These are phyloP conservation scores for Mimosa bimucronata DNA, from an alignment of 306 rosid species.

Conservation along the genomic window DNA sequence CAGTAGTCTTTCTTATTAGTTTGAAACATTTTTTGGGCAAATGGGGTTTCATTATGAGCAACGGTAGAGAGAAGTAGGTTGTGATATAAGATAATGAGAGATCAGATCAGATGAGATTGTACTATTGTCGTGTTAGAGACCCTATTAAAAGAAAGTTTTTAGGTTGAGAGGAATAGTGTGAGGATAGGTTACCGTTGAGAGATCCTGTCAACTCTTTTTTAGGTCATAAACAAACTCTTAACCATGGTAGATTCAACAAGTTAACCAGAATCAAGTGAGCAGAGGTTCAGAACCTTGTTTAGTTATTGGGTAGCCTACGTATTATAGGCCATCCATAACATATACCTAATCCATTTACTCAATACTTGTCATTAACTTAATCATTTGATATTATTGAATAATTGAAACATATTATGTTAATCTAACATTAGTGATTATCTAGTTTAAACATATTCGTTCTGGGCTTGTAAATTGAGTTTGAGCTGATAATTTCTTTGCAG, in stretches of 20 bases:
- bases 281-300: not conserved
- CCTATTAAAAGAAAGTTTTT: not conserved
- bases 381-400: not conserved
- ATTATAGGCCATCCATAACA: no score
- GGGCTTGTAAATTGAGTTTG: constrained; percentile 16
- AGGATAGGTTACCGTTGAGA: not conserved
- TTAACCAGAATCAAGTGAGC: not conserved
- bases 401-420: not conserved
- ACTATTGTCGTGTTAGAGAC: not conserved
- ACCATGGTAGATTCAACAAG: not conserved
- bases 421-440: not conserved
- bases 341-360: no score
- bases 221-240: not conserved
- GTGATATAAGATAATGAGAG: not conserved
- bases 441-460: not conserved
- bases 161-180: not conserved
- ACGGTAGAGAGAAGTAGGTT: not conserved
- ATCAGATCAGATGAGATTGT: not conserved
- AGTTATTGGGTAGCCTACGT: no score
- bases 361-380: not conserved
- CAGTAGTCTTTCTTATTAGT: no score
- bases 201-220: not conserved
- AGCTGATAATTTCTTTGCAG: constrained; percentile 50
- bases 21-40: not conserved
- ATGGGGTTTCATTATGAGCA: not conserved